Evolutionary conservation across 805 yeast genomes (phyloP).

Genomic region (Scheffersomyces coipomensis): DNA sequence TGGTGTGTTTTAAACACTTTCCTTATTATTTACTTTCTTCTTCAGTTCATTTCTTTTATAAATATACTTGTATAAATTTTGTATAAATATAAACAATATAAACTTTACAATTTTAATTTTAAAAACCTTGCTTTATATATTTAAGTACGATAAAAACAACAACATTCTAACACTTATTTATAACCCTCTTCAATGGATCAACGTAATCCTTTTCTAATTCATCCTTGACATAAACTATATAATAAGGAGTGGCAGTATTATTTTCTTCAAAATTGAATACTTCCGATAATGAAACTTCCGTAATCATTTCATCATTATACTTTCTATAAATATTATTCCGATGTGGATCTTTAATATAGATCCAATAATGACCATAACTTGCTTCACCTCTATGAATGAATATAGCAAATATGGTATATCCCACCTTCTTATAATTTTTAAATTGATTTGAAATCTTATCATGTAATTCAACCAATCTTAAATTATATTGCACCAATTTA

Average conservation of each 20-base stretch:
- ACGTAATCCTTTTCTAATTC: conserved; percentile 52
- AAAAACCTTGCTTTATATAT: too few species aligned
- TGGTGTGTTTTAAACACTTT: too few species aligned
- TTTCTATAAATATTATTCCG: conserved; percentile 69
- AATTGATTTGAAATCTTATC: conserved; percentile 58
- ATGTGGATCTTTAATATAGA: conserved; percentile 78
- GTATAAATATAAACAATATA: too few species aligned
- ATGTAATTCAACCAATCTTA: conserved; percentile 44
- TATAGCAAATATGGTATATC: conserved; percentile 84
- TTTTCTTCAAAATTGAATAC: conserved; percentile 64
- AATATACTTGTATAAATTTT: too few species aligned
- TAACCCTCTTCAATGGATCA: conserved; percentile 61
- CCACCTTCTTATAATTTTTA: conserved; percentile 55
- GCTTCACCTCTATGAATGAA: conserved; percentile 97
- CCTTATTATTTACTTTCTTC: too few species aligned
- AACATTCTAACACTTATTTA: conserved; percentile 9
- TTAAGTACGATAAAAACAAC: too few species aligned
- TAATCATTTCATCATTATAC: conserved; percentile 94
- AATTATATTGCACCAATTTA: conserved; percentile 43
- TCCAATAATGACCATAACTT: conserved; percentile 96
- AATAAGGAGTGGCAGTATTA: conserved; percentile 93
- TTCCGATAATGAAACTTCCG: conserved; percentile 66
- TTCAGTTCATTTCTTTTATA: too few species aligned
- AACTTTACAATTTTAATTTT: too few species aligned
- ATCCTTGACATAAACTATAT: conserved; percentile 77